A percentile compares a stretch with the other conserved stretches of the same genome.
These are phyloP conservation scores for Puccinellia tenuiflora DNA, from an alignment of 176 grass and related monocot species.

Conservation along the genomic window DNA sequence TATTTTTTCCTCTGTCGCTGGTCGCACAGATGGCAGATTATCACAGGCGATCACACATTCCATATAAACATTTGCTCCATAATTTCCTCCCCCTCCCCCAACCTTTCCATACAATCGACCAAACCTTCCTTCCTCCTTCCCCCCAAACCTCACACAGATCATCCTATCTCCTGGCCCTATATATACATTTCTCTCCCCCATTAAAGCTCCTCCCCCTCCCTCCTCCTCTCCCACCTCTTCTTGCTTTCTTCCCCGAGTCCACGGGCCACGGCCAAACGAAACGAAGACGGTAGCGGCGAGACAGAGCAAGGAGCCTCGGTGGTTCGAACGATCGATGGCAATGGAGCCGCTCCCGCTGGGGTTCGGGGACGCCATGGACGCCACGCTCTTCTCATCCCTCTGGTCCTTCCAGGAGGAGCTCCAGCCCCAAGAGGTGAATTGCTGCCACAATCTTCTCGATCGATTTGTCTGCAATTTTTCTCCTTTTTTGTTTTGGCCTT, in stretches of 20 bases:
- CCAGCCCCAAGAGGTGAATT: constrained; percentile 45
- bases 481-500: neutral
- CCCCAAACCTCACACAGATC: neutral
- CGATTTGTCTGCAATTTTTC: neutral
- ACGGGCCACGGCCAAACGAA: too few relatives aligned
- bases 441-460: neutral
- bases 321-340: constrained; percentile 38
- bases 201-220: neutral
- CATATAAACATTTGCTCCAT: constrained; percentile 15
- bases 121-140: neutral
- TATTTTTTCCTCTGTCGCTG: neutral
- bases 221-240: neutral
- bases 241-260: neutral
- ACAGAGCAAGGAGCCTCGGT: neutral
- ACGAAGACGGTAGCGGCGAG: neutral
- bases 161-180: neutral
- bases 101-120: constrained; percentile 1
- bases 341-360: constrained; percentile 57
- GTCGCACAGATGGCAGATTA: constrained; percentile 12
- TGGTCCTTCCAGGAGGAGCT: constrained; percentile 43
- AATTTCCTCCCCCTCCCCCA: constrained; percentile 12
- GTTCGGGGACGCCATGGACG: constrained; percentile 49
- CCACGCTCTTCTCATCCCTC: constrained; percentile 35
- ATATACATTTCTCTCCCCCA: constrained; percentile 18
- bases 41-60: constrained; percentile 12